Percentiles rank a stretch among this genome's conserved stretches.
phyloP scores from a whole-genome alignment of 768 basidiomycete species.

The Russula sp. region DNA sequence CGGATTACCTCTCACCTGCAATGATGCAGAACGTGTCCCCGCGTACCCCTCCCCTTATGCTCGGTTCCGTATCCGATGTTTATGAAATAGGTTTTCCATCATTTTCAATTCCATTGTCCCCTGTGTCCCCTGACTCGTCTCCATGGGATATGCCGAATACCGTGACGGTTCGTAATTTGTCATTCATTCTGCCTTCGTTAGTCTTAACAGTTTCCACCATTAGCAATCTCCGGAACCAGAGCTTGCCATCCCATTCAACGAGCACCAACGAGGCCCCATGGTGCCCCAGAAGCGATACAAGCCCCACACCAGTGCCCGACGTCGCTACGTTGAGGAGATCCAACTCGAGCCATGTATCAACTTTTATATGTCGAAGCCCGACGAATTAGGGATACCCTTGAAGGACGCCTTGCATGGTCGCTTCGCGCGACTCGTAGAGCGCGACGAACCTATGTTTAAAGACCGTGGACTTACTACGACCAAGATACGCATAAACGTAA shows the following conservation, averaged over 20 bases:
- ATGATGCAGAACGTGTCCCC: conserved; percentile 10
- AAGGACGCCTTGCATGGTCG: conserved; percentile 61
- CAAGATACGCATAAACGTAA: conserved; percentile 71
- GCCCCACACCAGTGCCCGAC: conserved; percentile 73
- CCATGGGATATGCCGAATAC: no score
- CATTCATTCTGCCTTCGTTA: neutral
- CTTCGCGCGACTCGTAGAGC: conserved; percentile 52
- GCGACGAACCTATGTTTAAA: conserved; percentile 66
- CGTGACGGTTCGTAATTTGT: conserved; percentile 3
- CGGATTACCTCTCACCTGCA: no score
- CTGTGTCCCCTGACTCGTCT: no score
- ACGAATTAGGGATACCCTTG: conserved; percentile 59
- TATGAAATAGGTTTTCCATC: no score
- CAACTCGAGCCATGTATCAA: conserved; percentile 60
- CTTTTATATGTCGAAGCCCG: conserved; percentile 53
- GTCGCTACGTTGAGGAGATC: conserved; percentile 73
- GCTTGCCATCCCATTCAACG: conserved; percentile 20
- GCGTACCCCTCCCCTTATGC: conserved; percentile 14
- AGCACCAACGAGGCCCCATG: conserved; percentile 39
- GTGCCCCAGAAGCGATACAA: conserved; percentile 71
- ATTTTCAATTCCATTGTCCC: no score
- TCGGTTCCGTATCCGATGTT: conserved; percentile 1
- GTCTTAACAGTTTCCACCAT: neutral
- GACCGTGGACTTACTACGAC: conserved; percentile 76
- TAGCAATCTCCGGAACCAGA: no score